Evolutionary conservation across 257 asterid genomes (phyloP), one percentile per base, ranked within the genome.

Genomic region (Plantago major): DNA sequence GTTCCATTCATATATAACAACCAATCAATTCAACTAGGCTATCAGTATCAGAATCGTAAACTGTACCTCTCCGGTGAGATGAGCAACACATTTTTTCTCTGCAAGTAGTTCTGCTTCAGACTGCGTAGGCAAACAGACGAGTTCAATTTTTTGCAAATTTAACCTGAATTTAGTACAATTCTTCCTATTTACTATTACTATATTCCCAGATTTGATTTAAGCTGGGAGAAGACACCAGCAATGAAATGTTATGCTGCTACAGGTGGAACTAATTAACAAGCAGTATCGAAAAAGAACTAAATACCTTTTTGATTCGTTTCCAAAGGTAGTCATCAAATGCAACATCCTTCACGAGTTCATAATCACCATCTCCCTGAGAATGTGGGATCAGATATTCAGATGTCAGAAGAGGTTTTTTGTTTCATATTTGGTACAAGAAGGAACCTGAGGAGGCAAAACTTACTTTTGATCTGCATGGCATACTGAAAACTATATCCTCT

Each of bases 381-480:
- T 7, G 11, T 40, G 1, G 3, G 38, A 63, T 9, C 42, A 14
- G 22, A 67, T 11, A 65, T 5, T 67, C 51, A 57, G 49, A 42
- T 28, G 40, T 67, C 51, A 57, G 49, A 42, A 40, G n/a, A 2
- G 7, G 47, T 40, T 13, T 11, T 48, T 17, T 30, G 48, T 42
- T 37, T 17, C 44, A 61, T 7, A 30, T 56, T 8, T 10, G 28
- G 18, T 53, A 12, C 42, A 26, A 19, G 42, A 53, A 7, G 46
- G 37, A 55, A 38, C 47, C 33, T 30, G 9, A 51, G 9, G 5
- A 19, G 14, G 33, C 43, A 47, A 42, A 16, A 58, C 84, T 75
- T 76, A 84, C 98, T 19, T 83, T 89, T 37, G 99, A 92, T 68
- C 88, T 78, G 84, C 99, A 92, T 10, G 99, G 99, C 99, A 92